Evolutionary conservation across 106 monocot species (phyloP).

Genomic region (Dendrobium chrysotoxum): DNA sequence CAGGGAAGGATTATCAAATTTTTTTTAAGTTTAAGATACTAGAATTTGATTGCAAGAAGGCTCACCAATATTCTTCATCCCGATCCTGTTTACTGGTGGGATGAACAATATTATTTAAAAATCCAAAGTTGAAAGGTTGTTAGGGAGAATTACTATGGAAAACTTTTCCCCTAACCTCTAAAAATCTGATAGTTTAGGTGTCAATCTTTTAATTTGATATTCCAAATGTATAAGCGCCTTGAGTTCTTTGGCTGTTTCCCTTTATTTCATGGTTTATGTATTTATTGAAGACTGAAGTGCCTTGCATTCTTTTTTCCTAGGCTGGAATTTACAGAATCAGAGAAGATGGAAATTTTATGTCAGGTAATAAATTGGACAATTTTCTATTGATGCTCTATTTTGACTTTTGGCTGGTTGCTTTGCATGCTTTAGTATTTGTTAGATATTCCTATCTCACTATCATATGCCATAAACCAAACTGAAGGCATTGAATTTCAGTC

Average conservation of each 20-base stretch:
- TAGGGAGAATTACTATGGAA: background rate
- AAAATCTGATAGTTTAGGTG: background rate
- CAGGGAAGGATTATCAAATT: background rate
- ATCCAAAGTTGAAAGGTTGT: background rate
- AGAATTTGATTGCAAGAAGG: background rate
- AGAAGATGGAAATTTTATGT: background rate
- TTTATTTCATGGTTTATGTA: background rate
- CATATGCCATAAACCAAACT: background rate
- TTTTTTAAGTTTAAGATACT: background rate
- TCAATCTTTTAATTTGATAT: background rate
- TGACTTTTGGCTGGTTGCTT: background rate
- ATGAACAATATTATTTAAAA: background rate
- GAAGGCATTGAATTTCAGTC: background rate
- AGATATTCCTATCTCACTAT: background rate
- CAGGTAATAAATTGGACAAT: slow-evolving; percentile 1
- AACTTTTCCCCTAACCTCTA: background rate
- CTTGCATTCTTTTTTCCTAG: background rate
- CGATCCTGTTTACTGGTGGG: background rate
- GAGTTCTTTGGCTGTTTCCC: background rate
- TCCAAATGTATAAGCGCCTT: background rate
- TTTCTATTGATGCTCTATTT: background rate
- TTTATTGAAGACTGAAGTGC: background rate
- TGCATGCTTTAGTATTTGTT: background rate
- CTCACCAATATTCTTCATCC: background rate
- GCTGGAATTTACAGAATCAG: slow-evolving; percentile 4